Base-by-base conservation (phyloP, 768 basidiomycete species). In the Neoboletus subvelutipes region DNA sequence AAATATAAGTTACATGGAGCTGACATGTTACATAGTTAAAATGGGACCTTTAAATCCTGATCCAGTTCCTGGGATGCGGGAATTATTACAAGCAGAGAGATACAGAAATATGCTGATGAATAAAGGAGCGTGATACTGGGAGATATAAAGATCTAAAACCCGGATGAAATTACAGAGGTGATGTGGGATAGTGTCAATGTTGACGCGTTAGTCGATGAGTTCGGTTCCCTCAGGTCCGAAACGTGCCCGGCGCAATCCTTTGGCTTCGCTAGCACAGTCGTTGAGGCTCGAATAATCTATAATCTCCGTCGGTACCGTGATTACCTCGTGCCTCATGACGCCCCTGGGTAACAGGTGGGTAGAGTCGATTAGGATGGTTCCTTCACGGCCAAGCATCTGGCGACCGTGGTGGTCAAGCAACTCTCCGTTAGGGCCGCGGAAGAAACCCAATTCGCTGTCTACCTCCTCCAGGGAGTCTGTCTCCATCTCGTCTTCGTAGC, bases 141-240 rank as follows among this genome's bases (percentile, higher is more conserved):
- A n/a, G n/a, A n/a, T n/a, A n/a, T n/a, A n/a, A n/a, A 29, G 0
- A 50, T 52, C 10, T 22, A 8, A 47, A 28, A 17, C n/a, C 2
- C 40, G 39, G 8, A 33, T 26, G 24, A 50, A 39, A 20, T 2
- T 39, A 43, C n/a, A 36, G 26, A 36, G 20, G 17, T 33, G 28
- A 28, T n/a, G 15, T 26, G 2, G 11, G 18, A 36, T 9, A 6
- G 22, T 39, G 12, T 31, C 4, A 29, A n/a, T 2, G 28, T 17
- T 31, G 43, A 24, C 5, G 15, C 5, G 22, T 28, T 55, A 63
- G 22, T 59, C 45, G 41, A 70, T 53, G 29, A 70, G 65, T 10
- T 65, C 63, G 13, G 69, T 70, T 33, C 61, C 69, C 15, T 62
- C 56, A 1, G 61, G 65, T 5, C 69, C 69, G 6, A 70, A 49